Base-by-base conservation (phyloP, 208 protist genomes). In the Leptomonas pyrrhocoris region DNA sequence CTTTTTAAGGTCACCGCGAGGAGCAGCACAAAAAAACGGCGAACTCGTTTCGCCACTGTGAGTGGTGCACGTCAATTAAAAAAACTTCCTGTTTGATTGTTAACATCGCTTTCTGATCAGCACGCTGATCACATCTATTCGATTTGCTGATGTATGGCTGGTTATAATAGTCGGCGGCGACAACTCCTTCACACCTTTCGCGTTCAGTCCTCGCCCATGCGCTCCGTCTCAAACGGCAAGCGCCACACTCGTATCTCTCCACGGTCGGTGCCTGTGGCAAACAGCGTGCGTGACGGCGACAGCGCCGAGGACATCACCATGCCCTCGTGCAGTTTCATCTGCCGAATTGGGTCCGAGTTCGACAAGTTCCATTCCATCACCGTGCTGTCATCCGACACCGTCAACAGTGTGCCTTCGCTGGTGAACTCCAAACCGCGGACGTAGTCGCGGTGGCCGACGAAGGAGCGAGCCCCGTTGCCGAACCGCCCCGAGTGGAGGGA, bases 321-420 rank as follows among this genome's bases (percentile, higher is more conserved):
- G 13, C 86, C 83, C 25, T 93, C 86, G 54, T 96, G 91, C 48
- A 93, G 66, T 70, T 92, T 85, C 21, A 93, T 81, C 59, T 93
- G 82, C 12, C 88, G 79, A 11, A 93, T 76, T 5, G 81, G 74
- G 16, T 88, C 78, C 21, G 79, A 64, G 40, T 50, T 74, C 2
- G 40, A 30, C 48, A 80, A 50, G 48, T 75, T 68, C 86, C 91
- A 96, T 79, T 95, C 90, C 18, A 95, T 82, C 3, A 77, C 83
- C 18, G 90, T 94, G 72, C 80, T 69, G 59, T 95, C 90, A 73
- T 95, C 90, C 18, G 88, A 89, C 25, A 94, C 86, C 12, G 87
- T 95, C 43, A 93, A 61, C 23, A 95, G 79, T 43, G 83, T 90
- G 12, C 81, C 72, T 2, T 56, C 43, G 27, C 51, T 69, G 28